phyloP scores from a whole-genome alignment of 768 basidiomycete species.

The Hortiboletus campestris region DNA sequence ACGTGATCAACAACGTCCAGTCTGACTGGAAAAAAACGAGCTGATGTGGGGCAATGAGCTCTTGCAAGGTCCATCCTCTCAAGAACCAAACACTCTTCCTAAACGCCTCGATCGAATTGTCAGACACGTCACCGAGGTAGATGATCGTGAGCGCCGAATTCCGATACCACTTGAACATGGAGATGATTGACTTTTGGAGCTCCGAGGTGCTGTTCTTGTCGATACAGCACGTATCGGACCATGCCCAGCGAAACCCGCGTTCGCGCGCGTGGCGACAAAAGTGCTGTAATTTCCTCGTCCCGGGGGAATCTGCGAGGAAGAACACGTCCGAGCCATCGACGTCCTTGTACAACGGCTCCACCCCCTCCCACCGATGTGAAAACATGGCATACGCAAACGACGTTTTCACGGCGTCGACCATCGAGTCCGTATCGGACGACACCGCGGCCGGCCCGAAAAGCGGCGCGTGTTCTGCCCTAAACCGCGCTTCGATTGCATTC shows the following conservation, averaged over 20 bases:
- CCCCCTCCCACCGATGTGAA: slow-evolving; percentile 23
- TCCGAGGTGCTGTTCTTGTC: slow-evolving; percentile 29
- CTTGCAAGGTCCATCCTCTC: slow-evolving; percentile 27
- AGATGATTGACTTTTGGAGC: slow-evolving; percentile 28
- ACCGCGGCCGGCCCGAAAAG: slow-evolving; percentile 11
- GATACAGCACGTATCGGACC: slow-evolving; percentile 31
- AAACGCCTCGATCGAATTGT: slow-evolving; percentile 13
- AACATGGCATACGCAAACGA: slow-evolving; percentile 25
- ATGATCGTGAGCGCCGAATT: slow-evolving; percentile 26
- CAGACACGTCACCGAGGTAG: slow-evolving; percentile 20
- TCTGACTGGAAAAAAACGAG: slow-evolving; percentile 24
- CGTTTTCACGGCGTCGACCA: slow-evolving; percentile 7
- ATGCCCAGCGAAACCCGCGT: slow-evolving; percentile 24
- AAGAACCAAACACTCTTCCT: slow-evolving; percentile 24
- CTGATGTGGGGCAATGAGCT: slow-evolving; percentile 25
- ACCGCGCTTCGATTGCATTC: slow-evolving; percentile 13
- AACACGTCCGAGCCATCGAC: slow-evolving; percentile 16
- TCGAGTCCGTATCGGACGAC: not conserved
- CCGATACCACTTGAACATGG: slow-evolving; percentile 33
- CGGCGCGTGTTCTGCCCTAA: slow-evolving; percentile 10
- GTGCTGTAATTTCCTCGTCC: slow-evolving; percentile 12
- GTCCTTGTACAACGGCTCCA: slow-evolving; percentile 17
- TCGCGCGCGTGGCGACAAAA: slow-evolving; percentile 21
- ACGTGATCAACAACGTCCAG: slow-evolving; percentile 19
- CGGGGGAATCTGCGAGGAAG: slow-evolving; percentile 12